Conservation (phyloP, 2,329 filamentous ascomycete genomes). For the Bipolaris gigantea region DNA sequence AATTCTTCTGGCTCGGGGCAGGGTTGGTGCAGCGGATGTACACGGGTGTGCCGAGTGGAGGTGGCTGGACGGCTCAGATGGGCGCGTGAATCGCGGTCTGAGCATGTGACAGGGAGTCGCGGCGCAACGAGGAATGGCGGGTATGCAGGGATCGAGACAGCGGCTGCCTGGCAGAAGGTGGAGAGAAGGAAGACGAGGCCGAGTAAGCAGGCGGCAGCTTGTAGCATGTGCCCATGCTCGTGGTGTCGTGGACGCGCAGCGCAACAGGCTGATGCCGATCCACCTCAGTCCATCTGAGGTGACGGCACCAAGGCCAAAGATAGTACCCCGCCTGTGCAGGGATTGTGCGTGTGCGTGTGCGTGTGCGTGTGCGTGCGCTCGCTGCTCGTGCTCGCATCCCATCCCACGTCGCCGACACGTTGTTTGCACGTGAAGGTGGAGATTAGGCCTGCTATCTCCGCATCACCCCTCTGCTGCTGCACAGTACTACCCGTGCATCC, state of each 20-base stretch:
- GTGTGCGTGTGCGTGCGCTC: too few species aligned
- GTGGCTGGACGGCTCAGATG: constrained; percentile 16
- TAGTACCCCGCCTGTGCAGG: constrained; percentile 12
- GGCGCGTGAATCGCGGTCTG: constrained; percentile 14
- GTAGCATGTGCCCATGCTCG: neutral
- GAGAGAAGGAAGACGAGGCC: neutral
- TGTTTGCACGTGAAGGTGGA: constrained; percentile 17
- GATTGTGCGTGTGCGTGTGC: too few species aligned
- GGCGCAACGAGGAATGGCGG: constrained; percentile 8
- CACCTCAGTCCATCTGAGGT: constrained; percentile 17
- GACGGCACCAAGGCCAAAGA: constrained; percentile 15
- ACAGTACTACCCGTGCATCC: too few species aligned
- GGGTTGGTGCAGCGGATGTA: constrained; percentile 7
- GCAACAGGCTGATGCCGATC: constrained; percentile 17
- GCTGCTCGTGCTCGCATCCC: too few species aligned
- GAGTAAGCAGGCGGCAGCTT: constrained; percentile 10
- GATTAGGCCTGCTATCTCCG: constrained; percentile 15
- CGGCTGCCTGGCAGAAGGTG: neutral
- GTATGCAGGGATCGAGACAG: constrained; percentile 5
- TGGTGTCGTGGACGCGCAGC: constrained; percentile 11
- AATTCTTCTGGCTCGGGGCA: constrained; percentile 1
- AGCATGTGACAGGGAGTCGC: constrained; percentile 6
- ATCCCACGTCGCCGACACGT: neutral
- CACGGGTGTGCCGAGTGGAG: constrained; percentile 14
- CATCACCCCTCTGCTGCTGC: neutral